These are phyloP conservation scores for Citeromyces matritensis DNA, from an alignment of 805 yeast species.

Conservation along the genomic window DNA sequence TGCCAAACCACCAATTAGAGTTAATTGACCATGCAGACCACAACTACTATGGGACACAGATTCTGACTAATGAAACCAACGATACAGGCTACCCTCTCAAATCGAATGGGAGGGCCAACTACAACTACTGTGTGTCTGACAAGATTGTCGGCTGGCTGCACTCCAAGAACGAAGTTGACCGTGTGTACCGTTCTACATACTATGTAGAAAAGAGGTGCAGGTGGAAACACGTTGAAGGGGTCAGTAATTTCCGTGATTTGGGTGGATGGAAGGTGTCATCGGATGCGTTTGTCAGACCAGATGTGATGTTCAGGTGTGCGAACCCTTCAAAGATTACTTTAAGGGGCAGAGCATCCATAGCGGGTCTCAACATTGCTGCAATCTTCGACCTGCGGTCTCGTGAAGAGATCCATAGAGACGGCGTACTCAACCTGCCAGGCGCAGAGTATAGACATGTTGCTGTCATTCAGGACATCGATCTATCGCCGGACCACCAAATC, in stretches of 20 bases:
- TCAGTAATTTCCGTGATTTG: constrained; percentile 60
- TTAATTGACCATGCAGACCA: constrained; percentile 67
- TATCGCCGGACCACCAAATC: constrained; percentile 54
- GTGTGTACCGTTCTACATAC: constrained; percentile 27
- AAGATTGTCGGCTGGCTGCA: constrained; percentile 27
- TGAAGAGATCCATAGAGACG: constrained; percentile 33
- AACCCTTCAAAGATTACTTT: constrained; percentile 35
- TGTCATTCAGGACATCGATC: constrained; percentile 33
- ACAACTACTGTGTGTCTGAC: constrained; percentile 35
- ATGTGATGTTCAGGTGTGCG: constrained; percentile 50
- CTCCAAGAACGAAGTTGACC: constrained; percentile 26
- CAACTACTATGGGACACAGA: constrained; percentile 46
- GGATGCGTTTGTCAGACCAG: constrained; percentile 30
- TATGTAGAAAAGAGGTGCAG: constrained; percentile 27
- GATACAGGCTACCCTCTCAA: constrained; percentile 23
- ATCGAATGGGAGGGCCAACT: constrained; percentile 36
- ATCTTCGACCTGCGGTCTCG: constrained; percentile 58
- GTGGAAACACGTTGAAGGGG: constrained; percentile 53
- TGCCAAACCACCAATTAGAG: constrained; percentile 43
- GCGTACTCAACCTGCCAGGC: constrained; percentile 28
- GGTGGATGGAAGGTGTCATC: constrained; percentile 54
- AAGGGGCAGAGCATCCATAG: constrained; percentile 26
- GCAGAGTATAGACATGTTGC: constrained; percentile 38
- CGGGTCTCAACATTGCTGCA: constrained; percentile 28
- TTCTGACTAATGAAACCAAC: constrained; percentile 17